Evolutionary conservation across 495 filamentous ascomycete genomes (phyloP).

Genomic region (Margaritispora aquatica): DNA sequence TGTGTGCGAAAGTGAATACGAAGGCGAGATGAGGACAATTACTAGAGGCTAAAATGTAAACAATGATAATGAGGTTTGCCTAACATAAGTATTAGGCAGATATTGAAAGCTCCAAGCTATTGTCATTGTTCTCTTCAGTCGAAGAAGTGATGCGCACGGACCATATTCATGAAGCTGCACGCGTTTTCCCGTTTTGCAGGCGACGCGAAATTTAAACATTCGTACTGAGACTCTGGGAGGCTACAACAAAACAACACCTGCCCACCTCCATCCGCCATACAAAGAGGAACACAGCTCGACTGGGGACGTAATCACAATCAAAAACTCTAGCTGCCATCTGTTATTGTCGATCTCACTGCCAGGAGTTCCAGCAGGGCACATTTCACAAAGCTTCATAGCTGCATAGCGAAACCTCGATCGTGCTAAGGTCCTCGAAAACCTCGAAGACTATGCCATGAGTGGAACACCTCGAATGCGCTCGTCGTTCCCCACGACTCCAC

Average conservation of each 20-base stretch:
- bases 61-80: no score
- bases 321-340: background rate
- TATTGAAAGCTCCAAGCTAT: no score
- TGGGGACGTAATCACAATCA: background rate
- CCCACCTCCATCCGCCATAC: background rate
- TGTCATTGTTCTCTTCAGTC: no score
- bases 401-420: background rate
- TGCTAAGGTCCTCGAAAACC: background rate
- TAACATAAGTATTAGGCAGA: no score
- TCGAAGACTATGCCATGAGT: conserved; percentile 56
- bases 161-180: background rate
- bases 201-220: background rate
- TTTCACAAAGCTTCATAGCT: background rate
- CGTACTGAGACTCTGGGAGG: no score
- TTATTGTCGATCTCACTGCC: background rate
- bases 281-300: background rate
- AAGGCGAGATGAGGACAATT: no score
- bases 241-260: background rate
- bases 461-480: conserved; percentile 67
- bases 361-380: background rate
- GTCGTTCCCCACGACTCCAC: conserved; percentile 62
- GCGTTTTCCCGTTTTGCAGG: background rate
- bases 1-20: no score
- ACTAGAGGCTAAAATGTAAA: no score
- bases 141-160: no score